Evolutionary conservation across 139 green algal species (phyloP).

Genomic region (Chlamydomonas sphaeroides): DNA sequence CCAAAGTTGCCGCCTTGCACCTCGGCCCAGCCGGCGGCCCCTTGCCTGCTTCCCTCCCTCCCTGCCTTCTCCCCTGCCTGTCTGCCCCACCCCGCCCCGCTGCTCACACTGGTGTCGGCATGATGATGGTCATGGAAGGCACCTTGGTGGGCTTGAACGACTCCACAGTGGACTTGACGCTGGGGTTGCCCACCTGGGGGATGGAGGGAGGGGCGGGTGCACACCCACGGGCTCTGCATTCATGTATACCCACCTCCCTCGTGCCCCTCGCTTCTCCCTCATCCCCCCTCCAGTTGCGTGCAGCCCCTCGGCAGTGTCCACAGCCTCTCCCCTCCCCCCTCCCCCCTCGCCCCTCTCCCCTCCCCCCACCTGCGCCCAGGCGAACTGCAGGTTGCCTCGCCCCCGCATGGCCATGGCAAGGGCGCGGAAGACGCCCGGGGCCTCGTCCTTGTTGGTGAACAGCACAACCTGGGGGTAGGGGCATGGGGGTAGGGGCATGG

Average conservation of each 20-base stretch:
- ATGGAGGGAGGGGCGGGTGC: background rate
- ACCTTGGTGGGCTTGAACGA: constrained; percentile 48
- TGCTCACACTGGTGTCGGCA: constrained; percentile 3
- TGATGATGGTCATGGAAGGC: constrained; percentile 5
- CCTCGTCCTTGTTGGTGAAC: constrained; percentile 65
- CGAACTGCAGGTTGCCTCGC: constrained; percentile 43
- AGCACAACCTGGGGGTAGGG: constrained; percentile 48
- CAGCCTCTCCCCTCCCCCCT: too few species aligned
- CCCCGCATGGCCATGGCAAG: constrained; percentile 47
- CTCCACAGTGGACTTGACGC: constrained; percentile 25
- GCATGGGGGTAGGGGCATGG: background rate
- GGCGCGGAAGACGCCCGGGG: constrained; percentile 47
- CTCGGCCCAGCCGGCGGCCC: too few species aligned
- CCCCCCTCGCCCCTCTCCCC: too few species aligned
- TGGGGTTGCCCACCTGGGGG: background rate
- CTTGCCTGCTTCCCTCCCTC: too few species aligned
- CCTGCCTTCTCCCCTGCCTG: too few species aligned
- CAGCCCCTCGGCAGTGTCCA: too few species aligned
- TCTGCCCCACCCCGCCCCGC: too few species aligned
- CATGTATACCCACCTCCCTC: too few species aligned
- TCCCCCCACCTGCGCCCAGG: constrained; percentile 28
- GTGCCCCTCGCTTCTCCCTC: too few species aligned
- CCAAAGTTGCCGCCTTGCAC: background rate
- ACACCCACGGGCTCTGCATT: background rate
- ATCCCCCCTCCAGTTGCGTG: too few species aligned